Conservation (phyloP, 2,329 filamentous ascomycete genomes). For the Elsinoe batatas region DNA sequence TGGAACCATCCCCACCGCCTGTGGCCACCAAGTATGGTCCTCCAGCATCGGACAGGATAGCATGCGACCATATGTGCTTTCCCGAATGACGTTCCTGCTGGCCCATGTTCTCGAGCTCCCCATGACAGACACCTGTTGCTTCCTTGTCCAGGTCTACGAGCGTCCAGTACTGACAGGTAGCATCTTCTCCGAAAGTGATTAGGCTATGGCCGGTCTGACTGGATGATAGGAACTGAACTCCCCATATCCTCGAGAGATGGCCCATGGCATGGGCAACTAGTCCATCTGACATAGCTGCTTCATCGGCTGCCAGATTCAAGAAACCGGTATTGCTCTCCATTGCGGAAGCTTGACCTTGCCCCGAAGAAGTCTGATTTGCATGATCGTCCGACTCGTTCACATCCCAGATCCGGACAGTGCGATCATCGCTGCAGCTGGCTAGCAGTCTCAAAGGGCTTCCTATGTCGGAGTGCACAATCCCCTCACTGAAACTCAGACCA, state of each 20-base stretch:
- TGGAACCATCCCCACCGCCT: conserved; percentile 73
- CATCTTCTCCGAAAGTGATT: conserved; percentile 78
- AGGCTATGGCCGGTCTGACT: conserved; percentile 48
- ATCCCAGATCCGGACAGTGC: conserved; percentile 82
- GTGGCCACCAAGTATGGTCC: conserved; percentile 40
- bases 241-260: conserved; percentile 84
- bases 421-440: conserved; percentile 88
- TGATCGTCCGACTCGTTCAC: conserved; percentile 47
- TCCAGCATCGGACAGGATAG: conserved; percentile 19
- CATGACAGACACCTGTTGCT: not conserved
- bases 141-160: conserved; percentile 16
- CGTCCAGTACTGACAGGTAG: conserved; percentile 60
- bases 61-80: conserved; percentile 83
- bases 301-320: conserved; percentile 13
- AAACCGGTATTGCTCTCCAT: conserved; percentile 34
- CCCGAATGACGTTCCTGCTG: conserved; percentile 61
- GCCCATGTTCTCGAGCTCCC: conserved; percentile 42
- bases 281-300: conserved; percentile 23
- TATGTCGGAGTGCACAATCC: conserved; percentile 31
- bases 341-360: conserved; percentile 17
- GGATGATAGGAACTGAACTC: conserved; percentile 36
- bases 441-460: conserved; percentile 51
- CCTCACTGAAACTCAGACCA: conserved; percentile 66
- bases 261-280: conserved; percentile 67
- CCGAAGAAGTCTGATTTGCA: conserved; percentile 4